Evolutionary conservation across 2,329 filamentous ascomycete genomes (phyloP), one percentile per base, ranked within the genome.

Genomic region (Myotisia sp.): DNA sequence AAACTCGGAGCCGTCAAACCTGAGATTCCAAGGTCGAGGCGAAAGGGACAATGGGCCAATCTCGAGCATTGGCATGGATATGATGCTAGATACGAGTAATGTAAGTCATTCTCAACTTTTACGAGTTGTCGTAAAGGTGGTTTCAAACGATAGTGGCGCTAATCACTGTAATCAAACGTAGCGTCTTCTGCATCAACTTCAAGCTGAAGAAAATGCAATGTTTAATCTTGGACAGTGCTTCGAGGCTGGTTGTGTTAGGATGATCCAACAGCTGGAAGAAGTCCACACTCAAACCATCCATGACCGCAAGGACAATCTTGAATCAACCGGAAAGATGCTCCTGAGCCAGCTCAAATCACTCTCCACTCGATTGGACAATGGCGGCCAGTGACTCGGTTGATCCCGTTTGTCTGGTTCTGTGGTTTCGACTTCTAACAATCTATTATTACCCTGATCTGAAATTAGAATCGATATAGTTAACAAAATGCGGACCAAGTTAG

Each of bases 201-300:
- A 65, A 6, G 54, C 60, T n/a, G 56, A 61, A 28, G 65, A 67
- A 42, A 54, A 53, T 3, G 59, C 58, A 1, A 53, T 67, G 17
- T 48, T 47, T 3, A 53, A 62, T 18, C 58, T 67, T 17, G 44
- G 66, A 3, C 51, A 58, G 5, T 56, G 55, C 16, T 70, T 64
- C 42, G 53, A 51, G 22, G 47, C 53, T 19, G 60, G 64, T 32
- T 63, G 60, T 27, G 41, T 57, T 39, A 51, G 47, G n/a, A 42
- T 68, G 13, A 45, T 70, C 6, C 48, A 62, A 21, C 47, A 58
- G 13, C 47, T 68, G 12, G 51, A 60, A 29, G 38, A 55, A 33
- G 49, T 48, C 4, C 64, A 67, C 18, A 45, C 54, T 18, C 44
- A 51, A 17, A 52, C 58, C 10, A 56, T 61, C 31, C 43, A 51